Percentiles rank a stretch among this genome's conserved stretches.
phyloP scores from a whole-genome alignment of 179 eudicot genomes.

The Kewa caespitosa region DNA sequence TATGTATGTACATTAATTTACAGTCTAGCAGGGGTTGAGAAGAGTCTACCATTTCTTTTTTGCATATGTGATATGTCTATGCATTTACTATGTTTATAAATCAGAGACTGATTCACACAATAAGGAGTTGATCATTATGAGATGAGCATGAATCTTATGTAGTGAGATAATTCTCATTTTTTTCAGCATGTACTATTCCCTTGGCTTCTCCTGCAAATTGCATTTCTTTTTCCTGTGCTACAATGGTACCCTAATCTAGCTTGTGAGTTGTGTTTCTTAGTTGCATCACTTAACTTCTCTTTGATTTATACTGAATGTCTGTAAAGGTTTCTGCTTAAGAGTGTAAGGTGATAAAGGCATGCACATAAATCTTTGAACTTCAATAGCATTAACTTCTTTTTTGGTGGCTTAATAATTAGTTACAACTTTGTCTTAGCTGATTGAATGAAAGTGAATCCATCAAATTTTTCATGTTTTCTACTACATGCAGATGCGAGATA shows the following conservation, averaged over 20 bases:
- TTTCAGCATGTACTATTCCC: background rate
- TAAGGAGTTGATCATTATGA: background rate
- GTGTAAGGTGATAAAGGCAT: background rate
- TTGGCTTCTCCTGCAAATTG: background rate
- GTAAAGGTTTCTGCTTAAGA: background rate
- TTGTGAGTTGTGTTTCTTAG: background rate
- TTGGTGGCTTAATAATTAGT: background rate
- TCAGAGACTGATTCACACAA: background rate
- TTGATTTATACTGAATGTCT: background rate
- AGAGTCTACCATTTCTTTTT: background rate
- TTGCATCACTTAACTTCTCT: background rate
- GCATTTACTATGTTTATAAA: background rate
- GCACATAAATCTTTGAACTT: background rate
- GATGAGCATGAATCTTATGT: background rate
- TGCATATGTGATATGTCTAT: background rate
- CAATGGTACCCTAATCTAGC: no score
- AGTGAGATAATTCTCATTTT: background rate
- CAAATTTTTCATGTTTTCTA: background rate
- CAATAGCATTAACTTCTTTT: background rate
- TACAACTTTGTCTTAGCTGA: background rate
- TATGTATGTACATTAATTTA: constrained; percentile 57
- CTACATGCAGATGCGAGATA: background rate
- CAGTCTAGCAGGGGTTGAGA: background rate
- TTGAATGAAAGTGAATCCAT: no score
- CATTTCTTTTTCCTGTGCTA: background rate